Percentiles rank a stretch among this genome's conserved stretches.
Conservation (phyloP, 2,329 filamentous ascomycete genomes). For the Cladorrhinum sp. region DNA sequence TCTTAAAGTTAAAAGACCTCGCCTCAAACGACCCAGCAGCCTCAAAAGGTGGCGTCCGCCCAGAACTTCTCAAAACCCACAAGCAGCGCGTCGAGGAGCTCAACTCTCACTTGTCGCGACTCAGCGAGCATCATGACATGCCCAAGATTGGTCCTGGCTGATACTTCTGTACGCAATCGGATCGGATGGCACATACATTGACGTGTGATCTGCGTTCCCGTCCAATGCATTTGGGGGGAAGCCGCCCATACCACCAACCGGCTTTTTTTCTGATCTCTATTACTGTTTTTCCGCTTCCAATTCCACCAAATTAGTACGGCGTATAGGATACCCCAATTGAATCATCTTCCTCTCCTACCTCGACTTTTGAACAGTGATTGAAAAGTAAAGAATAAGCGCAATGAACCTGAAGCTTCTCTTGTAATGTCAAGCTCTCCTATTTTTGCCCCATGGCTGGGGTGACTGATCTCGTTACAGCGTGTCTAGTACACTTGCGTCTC, state of each 20-base stretch:
- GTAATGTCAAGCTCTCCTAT: neutral
- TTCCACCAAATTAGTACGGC: neutral
- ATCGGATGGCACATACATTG: neutral
- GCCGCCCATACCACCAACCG: neutral
- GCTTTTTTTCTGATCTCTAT: neutral
- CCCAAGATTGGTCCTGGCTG: slow-evolving; percentile 62
- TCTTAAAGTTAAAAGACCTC: slow-evolving; percentile 79
- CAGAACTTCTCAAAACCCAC: slow-evolving; percentile 90
- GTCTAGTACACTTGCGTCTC: neutral
- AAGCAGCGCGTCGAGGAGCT: slow-evolving; percentile 95
- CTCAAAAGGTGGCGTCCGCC: slow-evolving; percentile 53
- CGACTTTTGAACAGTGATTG: too few relatives aligned
- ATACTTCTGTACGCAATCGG: too few relatives aligned
- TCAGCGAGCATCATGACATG: slow-evolving; percentile 99
- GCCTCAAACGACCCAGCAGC: slow-evolving; percentile 36
- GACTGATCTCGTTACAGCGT: neutral
- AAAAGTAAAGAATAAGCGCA: too few relatives aligned
- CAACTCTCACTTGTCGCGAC: slow-evolving; percentile 84
- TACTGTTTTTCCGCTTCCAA: neutral
- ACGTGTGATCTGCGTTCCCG: neutral
- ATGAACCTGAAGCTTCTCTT: too few relatives aligned
- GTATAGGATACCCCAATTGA: slow-evolving; percentile 10
- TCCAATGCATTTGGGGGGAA: neutral
- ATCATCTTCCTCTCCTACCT: too few relatives aligned
- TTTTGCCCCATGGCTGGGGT: neutral